phyloP scores from a whole-genome alignment of 140 eudicot genomes.

The Senecio squalidus region DNA sequence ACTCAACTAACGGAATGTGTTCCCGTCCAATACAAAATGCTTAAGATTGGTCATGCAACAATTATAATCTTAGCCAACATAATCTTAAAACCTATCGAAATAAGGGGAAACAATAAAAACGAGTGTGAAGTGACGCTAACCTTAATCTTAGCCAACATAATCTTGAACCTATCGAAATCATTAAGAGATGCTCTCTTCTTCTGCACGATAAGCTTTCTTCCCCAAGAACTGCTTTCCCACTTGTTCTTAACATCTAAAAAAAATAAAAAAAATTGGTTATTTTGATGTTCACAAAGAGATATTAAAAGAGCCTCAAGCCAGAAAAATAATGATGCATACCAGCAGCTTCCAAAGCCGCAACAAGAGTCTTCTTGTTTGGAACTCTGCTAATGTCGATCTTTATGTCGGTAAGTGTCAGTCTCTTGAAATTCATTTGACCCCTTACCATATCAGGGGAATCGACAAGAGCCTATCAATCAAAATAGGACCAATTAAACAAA shows the following conservation, averaged over 20 bases:
- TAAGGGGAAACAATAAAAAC: neutral
- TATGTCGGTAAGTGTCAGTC: constrained; percentile 79
- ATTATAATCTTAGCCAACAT: neutral
- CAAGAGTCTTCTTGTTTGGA: constrained; percentile 69
- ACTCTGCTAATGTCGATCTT: constrained; percentile 68
- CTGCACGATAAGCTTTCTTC: constrained; percentile 85
- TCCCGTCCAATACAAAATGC: no score
- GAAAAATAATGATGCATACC: constrained; percentile 28
- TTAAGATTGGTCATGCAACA: no score
- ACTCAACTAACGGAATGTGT: no score
- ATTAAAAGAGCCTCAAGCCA: no score
- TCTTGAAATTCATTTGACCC: constrained; percentile 78
- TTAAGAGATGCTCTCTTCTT: constrained; percentile 76
- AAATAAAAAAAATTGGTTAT: neutral
- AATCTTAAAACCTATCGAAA: neutral
- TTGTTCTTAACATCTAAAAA: constrained; percentile 73
- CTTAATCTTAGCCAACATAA: constrained; percentile 92
- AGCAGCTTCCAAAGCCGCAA: constrained; percentile 89
- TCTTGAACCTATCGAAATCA: constrained; percentile 84
- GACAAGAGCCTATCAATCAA: constrained; percentile 64
- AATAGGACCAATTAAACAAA: neutral
- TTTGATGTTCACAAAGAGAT: neutral
- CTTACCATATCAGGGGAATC: constrained; percentile 92
- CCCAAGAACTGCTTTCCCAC: constrained; percentile 95
- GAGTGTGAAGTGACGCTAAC: constrained; percentile 18